Percentiles rank a stretch among this genome's conserved stretches.
Evolutionary conservation across 2,329 filamentous ascomycete genomes (phyloP).

Genomic region (Hortaea sp.): DNA sequence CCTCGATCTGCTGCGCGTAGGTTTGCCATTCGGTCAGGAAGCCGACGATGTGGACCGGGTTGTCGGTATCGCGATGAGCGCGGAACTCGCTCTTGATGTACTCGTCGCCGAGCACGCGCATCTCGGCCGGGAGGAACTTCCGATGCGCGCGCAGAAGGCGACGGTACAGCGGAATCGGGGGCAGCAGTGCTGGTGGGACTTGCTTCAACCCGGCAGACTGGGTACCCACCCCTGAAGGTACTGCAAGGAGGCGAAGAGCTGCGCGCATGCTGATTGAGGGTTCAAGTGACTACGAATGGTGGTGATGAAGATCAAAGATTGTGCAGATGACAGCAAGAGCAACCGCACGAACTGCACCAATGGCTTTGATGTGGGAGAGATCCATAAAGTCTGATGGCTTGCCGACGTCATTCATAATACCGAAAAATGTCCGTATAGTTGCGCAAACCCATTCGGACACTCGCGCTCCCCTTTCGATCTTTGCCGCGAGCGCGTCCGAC

Average conservation of each 20-base stretch:
- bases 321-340: too few species aligned
- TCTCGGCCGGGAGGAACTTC: slow-evolving; percentile 60
- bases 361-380: too few species aligned
- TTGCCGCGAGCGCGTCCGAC: too few species aligned
- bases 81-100: slow-evolving; percentile 92
- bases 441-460: too few species aligned
- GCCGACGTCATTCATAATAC: too few species aligned
- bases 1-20: slow-evolving; percentile 87
- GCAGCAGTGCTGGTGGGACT: slow-evolving; percentile 56
- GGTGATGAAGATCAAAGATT: too few species aligned
- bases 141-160: slow-evolving; percentile 79
- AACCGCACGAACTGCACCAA: too few species aligned
- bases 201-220: slow-evolving; percentile 23
- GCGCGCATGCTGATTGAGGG: neutral
- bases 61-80: slow-evolving; percentile 72
- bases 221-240: slow-evolving; percentile 22
- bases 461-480: too few species aligned
- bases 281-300: too few species aligned
- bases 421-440: too few species aligned
- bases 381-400: too few species aligned
- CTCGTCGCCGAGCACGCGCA: slow-evolving; percentile 76
- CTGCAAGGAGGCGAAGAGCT: slow-evolving; percentile 20
- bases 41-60: slow-evolving; percentile 85
- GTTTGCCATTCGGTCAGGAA: slow-evolving; percentile 87
- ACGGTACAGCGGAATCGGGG: slow-evolving; percentile 81